Conservation (phyloP, 805 yeast species). For the Danielia oregonensis region DNA sequence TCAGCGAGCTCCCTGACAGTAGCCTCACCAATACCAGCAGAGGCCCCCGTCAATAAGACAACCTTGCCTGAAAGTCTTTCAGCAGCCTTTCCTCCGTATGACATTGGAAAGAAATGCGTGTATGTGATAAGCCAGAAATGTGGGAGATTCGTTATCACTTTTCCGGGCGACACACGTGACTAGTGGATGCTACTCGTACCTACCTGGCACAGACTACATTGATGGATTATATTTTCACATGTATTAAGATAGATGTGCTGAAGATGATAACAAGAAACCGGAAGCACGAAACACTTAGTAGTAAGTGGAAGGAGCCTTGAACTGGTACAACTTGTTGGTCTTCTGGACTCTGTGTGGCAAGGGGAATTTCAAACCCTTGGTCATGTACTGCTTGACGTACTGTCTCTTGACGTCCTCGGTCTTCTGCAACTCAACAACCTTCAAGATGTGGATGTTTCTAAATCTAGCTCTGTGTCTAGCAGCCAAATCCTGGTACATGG, state of each 20-base stretch:
- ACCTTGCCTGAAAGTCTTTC: conserved; percentile 77
- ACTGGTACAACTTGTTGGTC: conserved; percentile 81
- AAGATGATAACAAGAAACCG: conserved; percentile 4
- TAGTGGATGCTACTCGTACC: neutral
- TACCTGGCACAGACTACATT: too few species aligned
- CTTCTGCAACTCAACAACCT: conserved; percentile 98
- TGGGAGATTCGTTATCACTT: too few species aligned
- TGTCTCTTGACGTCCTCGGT: conserved; percentile 98
- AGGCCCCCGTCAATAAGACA: conserved; percentile 85
- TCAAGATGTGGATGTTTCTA: conserved; percentile 98
- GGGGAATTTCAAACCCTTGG: conserved; percentile 98
- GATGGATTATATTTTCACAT: conserved; percentile 14
- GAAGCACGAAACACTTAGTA: conserved; percentile 53
- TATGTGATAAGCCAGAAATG: neutral
- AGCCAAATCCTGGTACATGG: conserved; percentile 99
- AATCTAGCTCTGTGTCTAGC: conserved; percentile 99
- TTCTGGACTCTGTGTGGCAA: conserved; percentile 98
- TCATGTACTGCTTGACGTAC: conserved; percentile 94
- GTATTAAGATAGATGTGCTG: conserved; percentile 15
- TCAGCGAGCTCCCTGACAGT: conserved; percentile 87
- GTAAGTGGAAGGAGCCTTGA: conserved; percentile 96
- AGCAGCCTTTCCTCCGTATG: conserved; percentile 71
- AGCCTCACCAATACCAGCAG: conserved; percentile 92
- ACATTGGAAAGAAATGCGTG: conserved; percentile 35
- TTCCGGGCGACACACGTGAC: too few species aligned